Conservation (phyloP, 179 eudicot species). For the Drosera spatulata region DNA sequence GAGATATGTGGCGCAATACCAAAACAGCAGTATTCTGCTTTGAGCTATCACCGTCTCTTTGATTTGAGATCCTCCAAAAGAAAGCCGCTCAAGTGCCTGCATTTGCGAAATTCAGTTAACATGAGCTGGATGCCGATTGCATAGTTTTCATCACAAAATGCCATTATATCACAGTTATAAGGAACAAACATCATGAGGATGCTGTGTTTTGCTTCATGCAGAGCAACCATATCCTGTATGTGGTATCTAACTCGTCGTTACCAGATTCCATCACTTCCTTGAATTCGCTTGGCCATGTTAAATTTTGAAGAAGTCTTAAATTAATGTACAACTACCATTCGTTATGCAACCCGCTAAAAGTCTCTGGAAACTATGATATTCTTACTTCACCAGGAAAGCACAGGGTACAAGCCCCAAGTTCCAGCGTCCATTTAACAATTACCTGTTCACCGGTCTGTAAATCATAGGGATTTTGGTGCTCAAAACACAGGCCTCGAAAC, state of each 20-base stretch:
- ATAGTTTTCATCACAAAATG: too few relatives aligned
- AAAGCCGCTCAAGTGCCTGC: slow-evolving; percentile 85
- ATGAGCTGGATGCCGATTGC: neutral
- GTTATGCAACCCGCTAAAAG: too few relatives aligned
- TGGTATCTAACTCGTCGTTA: too few relatives aligned
- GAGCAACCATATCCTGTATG: too few relatives aligned
- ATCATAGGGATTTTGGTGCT: slow-evolving; percentile 70
- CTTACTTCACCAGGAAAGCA: neutral
- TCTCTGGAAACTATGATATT: too few relatives aligned
- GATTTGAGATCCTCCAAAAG: slow-evolving; percentile 57
- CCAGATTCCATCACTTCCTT: too few relatives aligned
- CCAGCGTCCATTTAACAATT: slow-evolving; percentile 9
- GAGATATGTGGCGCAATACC: slow-evolving; percentile 79
- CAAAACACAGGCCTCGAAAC: slow-evolving; percentile 77
- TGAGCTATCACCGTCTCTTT: slow-evolving; percentile 71
- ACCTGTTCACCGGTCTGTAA: slow-evolving; percentile 94
- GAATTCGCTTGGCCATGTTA: too few relatives aligned
- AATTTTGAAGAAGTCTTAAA: too few relatives aligned
- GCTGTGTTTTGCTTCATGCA: too few relatives aligned
- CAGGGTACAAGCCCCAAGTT: neutral
- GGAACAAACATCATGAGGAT: too few relatives aligned
- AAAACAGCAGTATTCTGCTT: slow-evolving; percentile 68
- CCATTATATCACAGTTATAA: too few relatives aligned
- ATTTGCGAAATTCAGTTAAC: neutral
- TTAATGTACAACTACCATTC: too few relatives aligned